Conservation (phyloP, 352 stramenopile species). For the Phytophthora podocarpi region DNA sequence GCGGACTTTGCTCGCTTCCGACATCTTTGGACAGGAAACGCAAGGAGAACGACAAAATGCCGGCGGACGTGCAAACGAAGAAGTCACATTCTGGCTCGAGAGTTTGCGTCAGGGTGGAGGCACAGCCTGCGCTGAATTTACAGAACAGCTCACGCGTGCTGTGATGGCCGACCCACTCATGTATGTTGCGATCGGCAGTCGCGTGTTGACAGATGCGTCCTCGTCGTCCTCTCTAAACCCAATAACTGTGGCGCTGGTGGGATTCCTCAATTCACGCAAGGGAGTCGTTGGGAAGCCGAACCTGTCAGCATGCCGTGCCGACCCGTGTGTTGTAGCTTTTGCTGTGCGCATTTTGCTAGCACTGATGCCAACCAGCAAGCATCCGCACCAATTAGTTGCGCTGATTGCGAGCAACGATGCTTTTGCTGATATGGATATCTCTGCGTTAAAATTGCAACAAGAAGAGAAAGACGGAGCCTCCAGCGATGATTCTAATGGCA, state of each 20-base stretch:
- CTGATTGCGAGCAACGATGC: conserved; percentile 43
- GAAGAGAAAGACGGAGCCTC: conserved; percentile 4
- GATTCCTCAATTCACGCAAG: conserved; percentile 41
- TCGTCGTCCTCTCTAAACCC: conserved; percentile 42
- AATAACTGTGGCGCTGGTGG: conserved; percentile 53
- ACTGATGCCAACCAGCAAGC: conserved; percentile 36
- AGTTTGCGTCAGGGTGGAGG: conserved; percentile 47
- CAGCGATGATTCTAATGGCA: conserved; percentile 12
- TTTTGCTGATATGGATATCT: conserved; percentile 6
- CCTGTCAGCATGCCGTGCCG: conserved; percentile 26
- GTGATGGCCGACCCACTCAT: conserved; percentile 56
- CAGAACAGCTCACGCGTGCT: conserved; percentile 46
- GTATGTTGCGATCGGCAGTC: conserved; percentile 42
- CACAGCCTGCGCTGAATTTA: conserved; percentile 45
- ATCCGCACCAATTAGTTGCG: conserved; percentile 43
- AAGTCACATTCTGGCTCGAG: conserved; percentile 73
- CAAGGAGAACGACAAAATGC: neutral
- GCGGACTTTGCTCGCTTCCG: conserved; percentile 56
- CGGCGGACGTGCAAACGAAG: conserved; percentile 42
- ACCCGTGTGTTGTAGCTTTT: conserved; percentile 43
- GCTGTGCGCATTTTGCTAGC: conserved; percentile 47
- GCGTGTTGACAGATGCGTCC: conserved; percentile 13
- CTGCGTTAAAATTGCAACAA: neutral
- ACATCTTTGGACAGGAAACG: conserved; percentile 55
- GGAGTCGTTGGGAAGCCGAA: conserved; percentile 3